Percentiles rank a stretch among this genome's conserved stretches.
Evolutionary conservation across 2,329 filamentous ascomycete genomes (phyloP).

Genomic region (Phyllosticta capitalensis): DNA sequence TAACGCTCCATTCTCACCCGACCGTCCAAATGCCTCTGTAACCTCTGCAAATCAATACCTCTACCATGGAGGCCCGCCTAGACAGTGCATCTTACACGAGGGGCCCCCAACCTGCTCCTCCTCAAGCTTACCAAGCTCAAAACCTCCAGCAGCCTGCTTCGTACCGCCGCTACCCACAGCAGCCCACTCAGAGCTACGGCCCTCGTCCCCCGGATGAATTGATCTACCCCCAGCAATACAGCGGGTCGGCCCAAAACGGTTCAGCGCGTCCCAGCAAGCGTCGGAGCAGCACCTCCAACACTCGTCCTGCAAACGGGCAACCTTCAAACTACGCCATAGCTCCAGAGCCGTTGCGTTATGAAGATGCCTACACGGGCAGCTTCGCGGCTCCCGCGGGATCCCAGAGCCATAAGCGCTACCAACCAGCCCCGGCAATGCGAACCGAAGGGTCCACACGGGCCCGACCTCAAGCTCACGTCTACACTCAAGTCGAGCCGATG

Average conservation of each 20-base stretch:
- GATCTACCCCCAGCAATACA: constrained; percentile 15
- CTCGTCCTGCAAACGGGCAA: constrained; percentile 1
- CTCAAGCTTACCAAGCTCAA: constrained; percentile 20
- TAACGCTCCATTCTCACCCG: background rate
- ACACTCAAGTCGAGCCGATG: constrained; percentile 47
- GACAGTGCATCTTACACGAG: constrained; percentile 14
- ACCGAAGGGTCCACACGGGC: background rate
- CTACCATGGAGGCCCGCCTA: background rate
- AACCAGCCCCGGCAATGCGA: constrained; percentile 4
- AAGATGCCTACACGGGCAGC: constrained; percentile 8
- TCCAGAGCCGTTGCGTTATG: constrained; percentile 8
- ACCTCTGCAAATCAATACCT: background rate
- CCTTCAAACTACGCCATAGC: background rate
- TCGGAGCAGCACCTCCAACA: background rate
- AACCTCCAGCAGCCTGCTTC: constrained; percentile 16
- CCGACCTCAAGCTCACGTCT: constrained; percentile 13
- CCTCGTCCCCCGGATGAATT: background rate
- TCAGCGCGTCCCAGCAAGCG: background rate
- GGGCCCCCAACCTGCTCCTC: constrained; percentile 16
- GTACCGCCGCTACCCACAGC: constrained; percentile 7
- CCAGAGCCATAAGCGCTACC: constrained; percentile 8
- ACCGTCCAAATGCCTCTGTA: constrained; percentile 1
- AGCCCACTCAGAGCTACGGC: background rate
- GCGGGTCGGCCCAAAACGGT: background rate
- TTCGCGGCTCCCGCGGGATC: constrained; percentile 8